Evolutionary conservation across 1,284 basidiomycete genomes (phyloP).

Genomic region (Heterobasidion parviporum): DNA sequence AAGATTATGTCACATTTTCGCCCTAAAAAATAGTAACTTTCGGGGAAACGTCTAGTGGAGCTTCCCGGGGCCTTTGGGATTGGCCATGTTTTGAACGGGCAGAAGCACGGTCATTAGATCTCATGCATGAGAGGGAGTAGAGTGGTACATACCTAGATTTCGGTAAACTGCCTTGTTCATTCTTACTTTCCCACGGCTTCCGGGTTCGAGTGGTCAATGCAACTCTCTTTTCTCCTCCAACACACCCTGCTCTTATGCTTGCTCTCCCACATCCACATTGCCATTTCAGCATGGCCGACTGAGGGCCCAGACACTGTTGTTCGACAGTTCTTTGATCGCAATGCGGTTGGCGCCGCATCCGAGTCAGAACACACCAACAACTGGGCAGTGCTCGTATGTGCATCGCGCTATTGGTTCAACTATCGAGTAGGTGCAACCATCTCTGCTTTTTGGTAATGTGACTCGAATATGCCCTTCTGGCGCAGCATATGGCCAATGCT

Average conservation of each 20-base stretch:
- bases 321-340: conserved; percentile 1
- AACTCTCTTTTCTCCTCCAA: background rate
- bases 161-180: no score
- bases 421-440: conserved; percentile 64
- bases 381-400: conserved; percentile 95
- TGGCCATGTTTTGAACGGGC: no score
- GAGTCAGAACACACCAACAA: conserved; percentile 83
- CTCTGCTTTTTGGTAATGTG: conserved; percentile 1
- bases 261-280: background rate
- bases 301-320: background rate
- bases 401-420: conserved; percentile 98
- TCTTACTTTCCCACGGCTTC: background rate
- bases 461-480: background rate
- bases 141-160: no score
- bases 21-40: no score
- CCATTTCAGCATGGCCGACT: background rate
- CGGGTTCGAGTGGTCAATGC: background rate
- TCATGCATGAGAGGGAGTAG: no score
- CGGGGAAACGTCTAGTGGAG: no score
- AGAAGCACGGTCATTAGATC: no score
- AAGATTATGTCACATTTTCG: no score
- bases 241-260: background rate
- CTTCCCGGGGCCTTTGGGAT: no score
- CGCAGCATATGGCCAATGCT: conserved; percentile 94
- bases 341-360: conserved; percentile 7